phyloP scores from a whole-genome alignment of 2,329 filamentous ascomycete species.

The Aspergillus arachidicola region DNA sequence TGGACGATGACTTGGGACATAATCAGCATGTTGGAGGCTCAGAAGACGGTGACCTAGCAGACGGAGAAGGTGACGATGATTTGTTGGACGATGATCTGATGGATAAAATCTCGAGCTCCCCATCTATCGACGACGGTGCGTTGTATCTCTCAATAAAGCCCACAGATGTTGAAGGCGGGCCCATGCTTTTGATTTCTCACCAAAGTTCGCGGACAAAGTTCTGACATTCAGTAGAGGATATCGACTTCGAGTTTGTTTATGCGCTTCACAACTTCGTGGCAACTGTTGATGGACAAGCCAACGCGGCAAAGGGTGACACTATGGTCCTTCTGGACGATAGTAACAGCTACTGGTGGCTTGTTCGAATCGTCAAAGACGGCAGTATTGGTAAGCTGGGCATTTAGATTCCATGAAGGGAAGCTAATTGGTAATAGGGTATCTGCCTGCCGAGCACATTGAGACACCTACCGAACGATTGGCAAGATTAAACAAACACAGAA shows the following conservation, averaged over 20 bases:
- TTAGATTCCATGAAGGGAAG: slow-evolving; percentile 19
- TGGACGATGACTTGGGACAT: slow-evolving; percentile 27
- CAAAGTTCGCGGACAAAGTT: slow-evolving; percentile 48
- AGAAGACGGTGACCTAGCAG: slow-evolving; percentile 58
- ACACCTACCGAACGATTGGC: slow-evolving; percentile 94
- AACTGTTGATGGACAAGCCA: slow-evolving; percentile 96
- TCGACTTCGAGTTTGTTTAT: slow-evolving; percentile 99
- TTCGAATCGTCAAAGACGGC: slow-evolving; percentile 94
- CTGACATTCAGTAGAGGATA: slow-evolving; percentile 96
- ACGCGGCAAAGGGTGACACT: slow-evolving; percentile 96
- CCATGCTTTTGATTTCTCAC: not conserved
- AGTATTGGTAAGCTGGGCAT: slow-evolving; percentile 70
- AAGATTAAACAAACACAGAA: slow-evolving; percentile 94
- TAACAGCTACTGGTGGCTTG: slow-evolving; percentile 99
- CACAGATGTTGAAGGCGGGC: not conserved
- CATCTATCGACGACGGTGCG: slow-evolving; percentile 95
- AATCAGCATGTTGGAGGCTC: slow-evolving; percentile 28
- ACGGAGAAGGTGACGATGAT: slow-evolving; percentile 67
- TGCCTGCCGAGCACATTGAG: slow-evolving; percentile 97
- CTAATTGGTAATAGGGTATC: slow-evolving; percentile 67
- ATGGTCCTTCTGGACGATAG: slow-evolving; percentile 98
- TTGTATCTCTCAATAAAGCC: not conserved
- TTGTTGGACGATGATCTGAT: slow-evolving; percentile 90
- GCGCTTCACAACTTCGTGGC: slow-evolving; percentile 96
- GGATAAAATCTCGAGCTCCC: slow-evolving; percentile 98